phyloP scores from a whole-genome alignment of 2,329 filamentous ascomycete species.

The Talaromyces sp. region DNA sequence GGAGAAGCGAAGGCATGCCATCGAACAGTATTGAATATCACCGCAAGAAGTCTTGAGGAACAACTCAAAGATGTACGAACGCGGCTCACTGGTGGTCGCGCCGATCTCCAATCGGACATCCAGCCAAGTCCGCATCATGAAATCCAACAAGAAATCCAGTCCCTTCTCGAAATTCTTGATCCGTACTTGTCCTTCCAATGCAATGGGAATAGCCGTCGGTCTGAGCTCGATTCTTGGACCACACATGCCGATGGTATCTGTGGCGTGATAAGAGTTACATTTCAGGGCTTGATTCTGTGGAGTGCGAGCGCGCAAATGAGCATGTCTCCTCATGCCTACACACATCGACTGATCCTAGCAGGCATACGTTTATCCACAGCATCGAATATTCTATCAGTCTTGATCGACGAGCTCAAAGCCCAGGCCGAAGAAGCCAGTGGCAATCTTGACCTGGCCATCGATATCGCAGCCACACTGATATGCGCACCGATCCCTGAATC shows the following conservation, averaged over 20 bases:
- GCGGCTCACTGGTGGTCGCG: conserved; percentile 43
- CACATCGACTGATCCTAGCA: conserved; percentile 48
- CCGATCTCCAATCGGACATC: conserved; percentile 15
- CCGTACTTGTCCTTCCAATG: conserved; percentile 48
- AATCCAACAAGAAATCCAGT: conserved; percentile 42
- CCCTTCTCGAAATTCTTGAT: conserved; percentile 49
- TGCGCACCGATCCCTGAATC: conserved; percentile 38
- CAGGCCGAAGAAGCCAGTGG: conserved; percentile 32
- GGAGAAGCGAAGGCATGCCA: conserved; percentile 59
- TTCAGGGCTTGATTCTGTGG: conserved; percentile 53
- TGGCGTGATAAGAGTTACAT: conserved; percentile 45
- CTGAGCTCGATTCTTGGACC: conserved; percentile 51
- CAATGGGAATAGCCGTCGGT: conserved; percentile 40
- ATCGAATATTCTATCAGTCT: conserved; percentile 30
- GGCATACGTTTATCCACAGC: conserved; percentile 40
- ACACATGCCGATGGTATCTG: conserved; percentile 43
- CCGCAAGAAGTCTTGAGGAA: conserved; percentile 48
- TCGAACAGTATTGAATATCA: conserved; percentile 53
- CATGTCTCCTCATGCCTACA: conserved; percentile 52
- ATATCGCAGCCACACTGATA: conserved; percentile 41
- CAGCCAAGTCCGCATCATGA: background rate
- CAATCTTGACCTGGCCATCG: conserved; percentile 39
- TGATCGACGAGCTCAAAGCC: conserved; percentile 41
- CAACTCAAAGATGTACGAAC: conserved; percentile 49
- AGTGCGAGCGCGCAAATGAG: conserved; percentile 46